These are phyloP conservation scores for Kodamaea restingae DNA, from an alignment of 805 yeast genomes.

Conservation along the genomic window DNA sequence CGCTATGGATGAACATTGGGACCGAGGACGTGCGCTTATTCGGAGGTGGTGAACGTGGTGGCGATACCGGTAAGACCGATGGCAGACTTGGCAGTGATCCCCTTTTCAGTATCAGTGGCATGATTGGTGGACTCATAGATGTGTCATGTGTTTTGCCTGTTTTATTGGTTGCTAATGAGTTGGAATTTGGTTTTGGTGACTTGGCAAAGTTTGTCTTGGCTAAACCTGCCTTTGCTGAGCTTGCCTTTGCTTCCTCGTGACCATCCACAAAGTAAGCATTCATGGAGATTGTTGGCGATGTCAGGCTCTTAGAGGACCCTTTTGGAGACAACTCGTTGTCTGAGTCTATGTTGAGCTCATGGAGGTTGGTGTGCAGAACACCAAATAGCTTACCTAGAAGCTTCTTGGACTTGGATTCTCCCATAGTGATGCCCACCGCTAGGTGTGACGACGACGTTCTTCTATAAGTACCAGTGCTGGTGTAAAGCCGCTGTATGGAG, in stretches of 20 bases:
- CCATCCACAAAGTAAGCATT: background rate
- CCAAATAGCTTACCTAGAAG: conserved; percentile 24
- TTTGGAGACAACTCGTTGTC: background rate
- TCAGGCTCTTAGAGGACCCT: background rate
- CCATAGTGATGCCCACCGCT: conserved; percentile 10
- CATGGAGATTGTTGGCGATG: background rate
- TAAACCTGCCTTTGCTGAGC: too few species aligned
- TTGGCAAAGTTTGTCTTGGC: background rate
- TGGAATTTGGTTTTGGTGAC: too few species aligned
- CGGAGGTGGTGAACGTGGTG: conserved; percentile 2
- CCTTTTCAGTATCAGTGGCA: background rate
- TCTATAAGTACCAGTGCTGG: conserved; percentile 3
- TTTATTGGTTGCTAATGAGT: too few species aligned
- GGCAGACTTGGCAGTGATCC: background rate
- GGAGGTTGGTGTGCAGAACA: conserved; percentile 18
- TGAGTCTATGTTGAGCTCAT: conserved; percentile 5
- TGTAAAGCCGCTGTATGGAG: conserved; percentile 1
- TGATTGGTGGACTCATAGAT: background rate
- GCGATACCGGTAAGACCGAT: conserved; percentile 2
- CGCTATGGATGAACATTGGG: background rate
- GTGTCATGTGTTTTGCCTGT: too few species aligned
- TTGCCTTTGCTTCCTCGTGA: too few species aligned
- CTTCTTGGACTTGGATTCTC: conserved; percentile 22
- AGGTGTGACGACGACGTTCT: background rate
- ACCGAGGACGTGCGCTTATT: background rate